phyloP scores from a whole-genome alignment of 805 yeast species.

The Candida hispaniensis region DNA sequence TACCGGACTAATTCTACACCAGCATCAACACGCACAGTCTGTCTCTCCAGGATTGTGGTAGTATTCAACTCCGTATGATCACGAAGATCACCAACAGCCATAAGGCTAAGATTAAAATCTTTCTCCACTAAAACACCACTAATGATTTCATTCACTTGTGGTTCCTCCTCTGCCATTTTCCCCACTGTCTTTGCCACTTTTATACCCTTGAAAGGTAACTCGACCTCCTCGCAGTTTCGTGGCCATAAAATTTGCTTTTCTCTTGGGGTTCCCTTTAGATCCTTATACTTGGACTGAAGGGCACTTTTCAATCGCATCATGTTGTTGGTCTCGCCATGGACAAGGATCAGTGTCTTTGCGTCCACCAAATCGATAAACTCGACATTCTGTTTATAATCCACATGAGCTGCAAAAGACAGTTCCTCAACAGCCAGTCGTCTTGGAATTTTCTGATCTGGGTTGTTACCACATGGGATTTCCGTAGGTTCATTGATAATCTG shows the following conservation, averaged over 20 bases:
- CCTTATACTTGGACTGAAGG: slow-evolving; percentile 70
- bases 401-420: slow-evolving; percentile 98
- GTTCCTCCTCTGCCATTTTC: slow-evolving; percentile 40
- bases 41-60: slow-evolving; percentile 73
- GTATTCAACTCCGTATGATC: slow-evolving; percentile 83
- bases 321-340: slow-evolving; percentile 96
- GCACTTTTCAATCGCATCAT: slow-evolving; percentile 97
- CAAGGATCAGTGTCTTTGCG: slow-evolving; percentile 77
- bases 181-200: slow-evolving; percentile 75
- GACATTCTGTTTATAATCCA: slow-evolving; percentile 87
- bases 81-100: slow-evolving; percentile 77
- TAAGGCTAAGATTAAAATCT: slow-evolving; percentile 75
- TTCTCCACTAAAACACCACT: slow-evolving; percentile 85
- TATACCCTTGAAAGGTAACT: slow-evolving; percentile 67
- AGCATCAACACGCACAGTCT: slow-evolving; percentile 67
- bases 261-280: slow-evolving; percentile 70
- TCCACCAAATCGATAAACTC: slow-evolving; percentile 81
- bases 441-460: slow-evolving; percentile 76
- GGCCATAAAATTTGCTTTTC: slow-evolving; percentile 92
- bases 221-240: slow-evolving; percentile 71
- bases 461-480: slow-evolving; percentile 73
- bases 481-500: slow-evolving; percentile 77
- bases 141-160: slow-evolving; percentile 38
- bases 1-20: slow-evolving; percentile 69
- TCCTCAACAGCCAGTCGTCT: slow-evolving; percentile 83